A percentile compares a stretch with the other conserved stretches of the same genome.
Evolutionary conservation across 768 basidiomycete genomes (phyloP).

Genomic region (Rhodosporidiobolus sp.): DNA sequence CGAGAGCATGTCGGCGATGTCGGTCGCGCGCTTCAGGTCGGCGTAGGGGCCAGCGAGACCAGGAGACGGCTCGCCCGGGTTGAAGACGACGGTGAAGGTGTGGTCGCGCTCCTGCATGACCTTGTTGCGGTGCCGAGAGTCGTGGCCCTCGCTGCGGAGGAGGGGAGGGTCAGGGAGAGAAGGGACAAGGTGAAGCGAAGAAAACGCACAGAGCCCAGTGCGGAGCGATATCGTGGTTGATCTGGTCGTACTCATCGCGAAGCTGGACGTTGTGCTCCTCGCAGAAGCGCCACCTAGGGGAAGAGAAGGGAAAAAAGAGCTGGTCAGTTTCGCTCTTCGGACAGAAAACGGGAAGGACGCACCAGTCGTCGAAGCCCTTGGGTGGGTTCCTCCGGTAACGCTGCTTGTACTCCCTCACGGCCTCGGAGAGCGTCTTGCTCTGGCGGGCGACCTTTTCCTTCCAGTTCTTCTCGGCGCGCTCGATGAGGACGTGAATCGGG

Average conservation of each 20-base stretch:
- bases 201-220: conserved; percentile 70
- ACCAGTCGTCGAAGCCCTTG: conserved; percentile 90
- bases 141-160: conserved; percentile 37
- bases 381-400: conserved; percentile 78
- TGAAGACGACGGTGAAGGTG: conserved; percentile 43
- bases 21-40: conserved; percentile 42
- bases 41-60: conserved; percentile 36
- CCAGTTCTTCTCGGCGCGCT: conserved; percentile 56
- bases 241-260: conserved; percentile 60
- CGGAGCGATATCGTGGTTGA: conserved; percentile 68
- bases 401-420: conserved; percentile 74
- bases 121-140: conserved; percentile 37
- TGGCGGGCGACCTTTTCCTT: conserved; percentile 65
- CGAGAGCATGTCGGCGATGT: conserved; percentile 40
- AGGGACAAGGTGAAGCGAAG: background rate
- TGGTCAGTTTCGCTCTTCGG: background rate
- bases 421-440: conserved; percentile 71
- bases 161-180: background rate
- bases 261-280: conserved; percentile 54
- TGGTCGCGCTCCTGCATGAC: conserved; percentile 45
- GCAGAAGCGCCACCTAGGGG: conserved; percentile 55
- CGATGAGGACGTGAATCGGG: conserved; percentile 55
- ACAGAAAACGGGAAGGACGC: conserved; percentile 16
- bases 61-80: conserved; percentile 24
- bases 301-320: background rate